Conservation (phyloP, 148 eudicot genomes). For the Amaranthus cruentus region DNA sequence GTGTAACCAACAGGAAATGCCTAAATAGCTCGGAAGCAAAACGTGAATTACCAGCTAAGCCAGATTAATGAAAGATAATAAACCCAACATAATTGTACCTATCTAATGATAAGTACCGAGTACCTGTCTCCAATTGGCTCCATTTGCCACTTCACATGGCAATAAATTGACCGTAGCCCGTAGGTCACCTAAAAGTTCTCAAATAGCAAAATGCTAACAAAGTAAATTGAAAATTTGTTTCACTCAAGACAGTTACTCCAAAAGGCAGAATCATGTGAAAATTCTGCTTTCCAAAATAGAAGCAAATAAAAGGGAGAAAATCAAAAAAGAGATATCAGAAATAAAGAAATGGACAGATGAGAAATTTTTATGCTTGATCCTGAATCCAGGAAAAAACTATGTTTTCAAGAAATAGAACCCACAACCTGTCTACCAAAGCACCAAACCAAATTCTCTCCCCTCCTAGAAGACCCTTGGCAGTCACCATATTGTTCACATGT, state of each 20-base stretch:
- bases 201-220: too few relatives aligned
- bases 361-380: not conserved
- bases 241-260: not conserved
- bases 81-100: not conserved
- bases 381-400: not conserved
- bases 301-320: not conserved
- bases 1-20: not conserved
- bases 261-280: not conserved
- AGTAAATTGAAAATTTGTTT: not conserved
- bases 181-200: not conserved
- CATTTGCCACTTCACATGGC: not conserved
- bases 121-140: too few relatives aligned
- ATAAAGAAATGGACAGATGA: not conserved
- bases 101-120: too few relatives aligned
- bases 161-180: not conserved
- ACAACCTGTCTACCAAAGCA: not conserved
- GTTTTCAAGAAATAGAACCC: not conserved
- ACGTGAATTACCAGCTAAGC: not conserved
- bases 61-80: not conserved
- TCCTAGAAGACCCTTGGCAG: not conserved
- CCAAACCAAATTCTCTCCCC: not conserved
- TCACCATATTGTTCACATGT: not conserved
- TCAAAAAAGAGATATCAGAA: not conserved
- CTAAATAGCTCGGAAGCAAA: not conserved
- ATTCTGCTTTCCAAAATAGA: not conserved